These are phyloP conservation scores for Diaporthe longicolla DNA, from an alignment of 2,329 filamentous ascomycete species.

Conservation along the genomic window DNA sequence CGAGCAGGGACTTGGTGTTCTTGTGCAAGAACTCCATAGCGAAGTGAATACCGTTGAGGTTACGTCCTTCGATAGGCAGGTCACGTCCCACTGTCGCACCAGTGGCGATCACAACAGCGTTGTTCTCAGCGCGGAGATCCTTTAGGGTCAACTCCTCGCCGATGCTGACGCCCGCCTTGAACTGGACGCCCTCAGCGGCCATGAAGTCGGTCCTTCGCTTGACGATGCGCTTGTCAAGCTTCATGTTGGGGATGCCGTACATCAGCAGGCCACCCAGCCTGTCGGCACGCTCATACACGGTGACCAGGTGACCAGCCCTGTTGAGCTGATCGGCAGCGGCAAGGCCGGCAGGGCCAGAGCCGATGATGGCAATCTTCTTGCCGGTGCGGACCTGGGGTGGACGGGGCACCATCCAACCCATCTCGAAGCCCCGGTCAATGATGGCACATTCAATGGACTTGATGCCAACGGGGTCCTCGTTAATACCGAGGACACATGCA, in stretches of 20 bases:
- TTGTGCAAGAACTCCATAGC: slow-evolving; percentile 98
- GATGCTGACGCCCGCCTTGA: slow-evolving; percentile 83
- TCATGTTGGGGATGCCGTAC: slow-evolving; percentile 99
- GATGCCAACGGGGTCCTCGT: slow-evolving; percentile 96
- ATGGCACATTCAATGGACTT: slow-evolving; percentile 99
- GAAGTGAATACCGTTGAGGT: slow-evolving; percentile 91
- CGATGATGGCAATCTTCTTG: slow-evolving; percentile 90
- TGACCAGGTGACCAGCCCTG: slow-evolving; percentile 89
- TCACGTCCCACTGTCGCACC: slow-evolving; percentile 95
- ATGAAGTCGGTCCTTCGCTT: slow-evolving; percentile 97
- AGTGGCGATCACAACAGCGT: slow-evolving; percentile 91
- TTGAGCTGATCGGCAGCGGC: slow-evolving; percentile 95
- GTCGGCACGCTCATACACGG: slow-evolving; percentile 93
- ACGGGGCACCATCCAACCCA: slow-evolving; percentile 95
- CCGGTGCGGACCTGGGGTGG: slow-evolving; percentile 86
- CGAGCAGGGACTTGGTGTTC: slow-evolving; percentile 97
- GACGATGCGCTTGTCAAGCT: slow-evolving; percentile 97
- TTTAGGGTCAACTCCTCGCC: slow-evolving; percentile 81
- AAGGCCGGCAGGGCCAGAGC: slow-evolving; percentile 92
- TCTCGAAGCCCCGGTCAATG: slow-evolving; percentile 96
- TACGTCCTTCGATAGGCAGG: slow-evolving; percentile 89
- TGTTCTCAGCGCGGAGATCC: slow-evolving; percentile 79
- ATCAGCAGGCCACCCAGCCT: slow-evolving; percentile 92
- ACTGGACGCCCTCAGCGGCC: slow-evolving; percentile 87
- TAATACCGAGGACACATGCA: slow-evolving; percentile 95